phyloP scores from a whole-genome alignment of 768 basidiomycete species.

The Tulasnella sp. region DNA sequence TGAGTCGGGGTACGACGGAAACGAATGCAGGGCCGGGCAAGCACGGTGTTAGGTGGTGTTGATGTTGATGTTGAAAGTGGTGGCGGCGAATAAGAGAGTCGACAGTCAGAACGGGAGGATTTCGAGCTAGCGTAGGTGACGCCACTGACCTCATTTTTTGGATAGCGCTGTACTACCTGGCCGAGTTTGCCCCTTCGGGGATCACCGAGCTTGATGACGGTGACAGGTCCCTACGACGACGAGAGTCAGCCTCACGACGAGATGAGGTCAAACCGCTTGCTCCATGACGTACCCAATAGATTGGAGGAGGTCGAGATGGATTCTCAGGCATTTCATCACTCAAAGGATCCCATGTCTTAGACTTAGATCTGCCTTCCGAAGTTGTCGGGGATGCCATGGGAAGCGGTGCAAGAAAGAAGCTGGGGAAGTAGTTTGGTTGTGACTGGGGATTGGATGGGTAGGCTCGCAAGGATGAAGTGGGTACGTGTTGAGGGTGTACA shows the following conservation, averaged over 20 bases:
- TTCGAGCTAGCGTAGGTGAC: neutral
- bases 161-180: neutral
- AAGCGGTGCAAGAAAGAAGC: neutral
- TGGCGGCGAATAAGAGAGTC: neutral
- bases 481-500: neutral
- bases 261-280: constrained; percentile 4
- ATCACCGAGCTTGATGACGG: constrained; percentile 6
- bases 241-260: neutral
- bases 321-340: neutral
- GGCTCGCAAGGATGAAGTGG: neutral
- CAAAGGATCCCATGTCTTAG: neutral
- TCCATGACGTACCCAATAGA: constrained; percentile 8
- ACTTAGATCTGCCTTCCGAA: neutral
- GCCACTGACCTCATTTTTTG: neutral
- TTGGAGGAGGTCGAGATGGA: constrained; percentile 6
- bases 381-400: neutral
- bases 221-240: constrained; percentile 2
- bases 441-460: neutral
- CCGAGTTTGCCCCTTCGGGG: neutral
- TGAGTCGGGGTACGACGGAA: neutral
- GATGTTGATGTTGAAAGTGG: neutral
- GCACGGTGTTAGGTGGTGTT: neutral
- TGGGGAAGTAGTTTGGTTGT: neutral
- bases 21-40: neutral
- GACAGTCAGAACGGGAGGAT: neutral